A percentile compares a stretch with the other conserved stretches of the same genome.
Evolutionary conservation across 164 flowering plant species (phyloP).

Genomic region (Dillenia turbinata): DNA sequence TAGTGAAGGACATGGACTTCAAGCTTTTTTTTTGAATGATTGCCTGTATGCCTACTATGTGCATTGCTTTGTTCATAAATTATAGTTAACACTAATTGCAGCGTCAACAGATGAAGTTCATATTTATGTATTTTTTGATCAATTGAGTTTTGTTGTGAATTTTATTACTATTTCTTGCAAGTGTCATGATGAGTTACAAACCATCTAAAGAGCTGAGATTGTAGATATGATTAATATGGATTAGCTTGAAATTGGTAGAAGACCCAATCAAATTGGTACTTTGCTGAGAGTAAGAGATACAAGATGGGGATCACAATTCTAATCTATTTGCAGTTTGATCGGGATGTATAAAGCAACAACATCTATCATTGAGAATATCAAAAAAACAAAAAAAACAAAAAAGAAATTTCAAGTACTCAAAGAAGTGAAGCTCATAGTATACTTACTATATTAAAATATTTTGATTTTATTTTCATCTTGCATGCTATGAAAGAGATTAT

Average conservation of each 20-base stretch:
- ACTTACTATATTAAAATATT: no score
- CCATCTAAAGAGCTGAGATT: neutral
- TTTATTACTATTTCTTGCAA: neutral
- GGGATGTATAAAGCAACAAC: neutral
- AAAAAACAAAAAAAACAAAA: no score
- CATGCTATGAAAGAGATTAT: no score
- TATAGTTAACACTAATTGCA: neutral
- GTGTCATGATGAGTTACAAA: neutral
- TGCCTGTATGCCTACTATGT: neutral
- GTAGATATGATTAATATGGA: neutral
- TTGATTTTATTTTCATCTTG: no score
- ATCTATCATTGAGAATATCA: no score
- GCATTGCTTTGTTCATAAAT: constrained; percentile 10
- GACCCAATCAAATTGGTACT: no score
- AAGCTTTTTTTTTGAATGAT: no score
- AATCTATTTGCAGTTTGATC: constrained; percentile 1
- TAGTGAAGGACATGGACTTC: no score
- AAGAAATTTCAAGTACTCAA: no score
- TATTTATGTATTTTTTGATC: no score
- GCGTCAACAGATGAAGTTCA: no score
- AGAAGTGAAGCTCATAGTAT: no score
- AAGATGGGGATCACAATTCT: neutral
- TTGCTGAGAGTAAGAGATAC: constrained; percentile 5
- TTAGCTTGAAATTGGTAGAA: constrained; percentile 5
- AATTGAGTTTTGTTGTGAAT: neutral